Evolutionary conservation across 495 filamentous ascomycete genomes (phyloP).

Genomic region (Hypoxylon trugodes): DNA sequence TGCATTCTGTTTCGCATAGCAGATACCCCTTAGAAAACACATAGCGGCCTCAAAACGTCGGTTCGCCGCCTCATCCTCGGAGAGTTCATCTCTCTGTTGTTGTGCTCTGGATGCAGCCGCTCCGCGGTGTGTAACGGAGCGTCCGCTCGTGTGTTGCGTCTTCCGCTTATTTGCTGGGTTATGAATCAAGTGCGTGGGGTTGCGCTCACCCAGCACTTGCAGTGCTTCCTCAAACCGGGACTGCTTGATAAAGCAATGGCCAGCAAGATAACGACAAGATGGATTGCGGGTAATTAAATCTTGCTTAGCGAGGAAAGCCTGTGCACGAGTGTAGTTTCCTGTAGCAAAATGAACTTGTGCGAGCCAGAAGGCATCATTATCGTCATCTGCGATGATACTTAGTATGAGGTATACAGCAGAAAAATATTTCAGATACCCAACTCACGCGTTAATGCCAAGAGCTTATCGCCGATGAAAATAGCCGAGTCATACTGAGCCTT

Average conservation of each 20-base stretch:
- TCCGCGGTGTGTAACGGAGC: slow-evolving; percentile 34
- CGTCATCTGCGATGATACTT: slow-evolving; percentile 69
- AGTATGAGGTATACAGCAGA: slow-evolving; percentile 13
- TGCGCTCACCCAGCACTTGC: slow-evolving; percentile 87
- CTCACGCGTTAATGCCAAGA: slow-evolving; percentile 90
- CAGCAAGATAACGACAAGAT: slow-evolving; percentile 89
- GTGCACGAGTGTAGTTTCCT: slow-evolving; percentile 90
- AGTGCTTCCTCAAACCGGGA: slow-evolving; percentile 89
- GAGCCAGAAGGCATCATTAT: slow-evolving; percentile 91
- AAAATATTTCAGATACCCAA: slow-evolving; percentile 16
- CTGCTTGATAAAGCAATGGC: slow-evolving; percentile 92
- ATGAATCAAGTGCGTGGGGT: slow-evolving; percentile 83
- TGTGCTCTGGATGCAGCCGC: slow-evolving; percentile 55
- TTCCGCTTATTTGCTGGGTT: slow-evolving; percentile 69
- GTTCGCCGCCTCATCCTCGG: slow-evolving; percentile 75
- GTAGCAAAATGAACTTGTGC: slow-evolving; percentile 94
- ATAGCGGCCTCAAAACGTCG: slow-evolving; percentile 93
- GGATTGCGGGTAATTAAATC: slow-evolving; percentile 82
- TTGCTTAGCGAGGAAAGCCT: slow-evolving; percentile 83
- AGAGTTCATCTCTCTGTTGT: slow-evolving; percentile 53
- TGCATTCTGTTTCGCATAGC: slow-evolving; percentile 96
- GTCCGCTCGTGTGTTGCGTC: slow-evolving; percentile 40
- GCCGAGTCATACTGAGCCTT: slow-evolving; percentile 95
- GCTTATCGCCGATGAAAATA: slow-evolving; percentile 96
- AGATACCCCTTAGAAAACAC: slow-evolving; percentile 93